A percentile compares a stretch with the other conserved stretches of the same genome.
phyloP scores from a whole-genome alignment of 371 early-diverging fungal species.

The Racocetra persica region DNA sequence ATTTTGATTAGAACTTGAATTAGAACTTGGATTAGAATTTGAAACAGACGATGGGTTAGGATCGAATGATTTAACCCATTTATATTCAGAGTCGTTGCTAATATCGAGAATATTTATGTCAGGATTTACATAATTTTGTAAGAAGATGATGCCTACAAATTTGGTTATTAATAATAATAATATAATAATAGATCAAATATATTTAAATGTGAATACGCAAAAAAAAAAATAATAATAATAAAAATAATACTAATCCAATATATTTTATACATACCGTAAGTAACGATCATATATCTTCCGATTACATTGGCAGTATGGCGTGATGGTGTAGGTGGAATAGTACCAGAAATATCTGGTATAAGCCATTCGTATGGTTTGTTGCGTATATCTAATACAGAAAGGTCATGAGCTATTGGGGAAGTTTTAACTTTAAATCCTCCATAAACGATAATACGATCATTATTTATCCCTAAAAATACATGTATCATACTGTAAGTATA shows the following conservation, averaged over 20 bases:
- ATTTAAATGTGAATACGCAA: neutral
- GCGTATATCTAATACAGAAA: too few relatives aligned
- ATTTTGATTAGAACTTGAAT: too few relatives aligned
- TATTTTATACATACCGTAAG: neutral
- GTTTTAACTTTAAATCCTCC: too few relatives aligned
- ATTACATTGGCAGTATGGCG: neutral
- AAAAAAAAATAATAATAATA: too few relatives aligned
- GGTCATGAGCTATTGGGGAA: too few relatives aligned
- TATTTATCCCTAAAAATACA: too few relatives aligned
- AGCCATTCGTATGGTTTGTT: neutral
- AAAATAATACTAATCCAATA: too few relatives aligned
- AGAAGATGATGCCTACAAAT: neutral
- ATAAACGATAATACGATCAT: too few relatives aligned
- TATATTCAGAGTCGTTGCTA: neutral
- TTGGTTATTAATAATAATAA: neutral
- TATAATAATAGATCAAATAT: neutral
- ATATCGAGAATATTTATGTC: neutral
- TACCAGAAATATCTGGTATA: conserved; percentile 1
- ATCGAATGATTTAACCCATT: neutral
- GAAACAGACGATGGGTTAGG: neutral
- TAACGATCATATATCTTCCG: conserved; percentile 9
- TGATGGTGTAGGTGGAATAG: neutral
- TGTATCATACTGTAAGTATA: too few relatives aligned
- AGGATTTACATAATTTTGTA: neutral
- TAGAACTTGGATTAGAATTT: too few relatives aligned